Percentiles rank a stretch among this genome's conserved stretches.
These are phyloP conservation scores for Fraxinus dipetala DNA, from an alignment of 305 asterid species.

Conservation along the genomic window DNA sequence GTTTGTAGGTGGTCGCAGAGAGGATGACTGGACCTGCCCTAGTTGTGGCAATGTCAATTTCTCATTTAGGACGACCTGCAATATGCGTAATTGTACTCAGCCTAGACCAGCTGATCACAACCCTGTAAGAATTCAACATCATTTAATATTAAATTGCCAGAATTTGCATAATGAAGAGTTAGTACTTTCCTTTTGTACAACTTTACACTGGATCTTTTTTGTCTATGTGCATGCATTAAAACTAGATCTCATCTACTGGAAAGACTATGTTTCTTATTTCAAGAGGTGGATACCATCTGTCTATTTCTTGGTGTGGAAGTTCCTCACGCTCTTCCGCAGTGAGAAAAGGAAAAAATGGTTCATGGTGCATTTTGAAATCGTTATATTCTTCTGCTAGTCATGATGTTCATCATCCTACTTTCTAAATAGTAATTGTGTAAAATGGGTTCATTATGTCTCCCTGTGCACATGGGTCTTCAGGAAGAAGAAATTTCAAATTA, in stretches of 20 bases:
- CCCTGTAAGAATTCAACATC: conserved; percentile 43
- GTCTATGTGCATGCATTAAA: background rate
- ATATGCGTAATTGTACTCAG: conserved; percentile 94
- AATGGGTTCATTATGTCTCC: background rate
- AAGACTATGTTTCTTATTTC: background rate
- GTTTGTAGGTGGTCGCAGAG: conserved; percentile 79
- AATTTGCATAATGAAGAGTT: background rate
- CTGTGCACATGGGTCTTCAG: background rate
- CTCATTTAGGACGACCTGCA: conserved; percentile 92
- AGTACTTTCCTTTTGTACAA: background rate
- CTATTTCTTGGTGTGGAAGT: background rate
- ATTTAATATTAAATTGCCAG: background rate
- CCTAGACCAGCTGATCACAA: conserved; percentile 88
- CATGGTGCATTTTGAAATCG: background rate
- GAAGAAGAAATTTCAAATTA: background rate
- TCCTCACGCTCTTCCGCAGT: background rate
- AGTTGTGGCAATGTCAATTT: conserved; percentile 87
- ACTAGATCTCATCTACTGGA: background rate
- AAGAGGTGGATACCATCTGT: background rate
- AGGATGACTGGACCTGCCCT: conserved; percentile 98
- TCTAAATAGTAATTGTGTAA: background rate
- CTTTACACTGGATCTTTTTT: background rate
- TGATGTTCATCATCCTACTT: background rate
- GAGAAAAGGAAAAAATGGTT: background rate
- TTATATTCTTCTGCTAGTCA: background rate